phyloP scores from a whole-genome alignment of 2,329 filamentous ascomycete species.

The Aspergillus caelatus region DNA sequence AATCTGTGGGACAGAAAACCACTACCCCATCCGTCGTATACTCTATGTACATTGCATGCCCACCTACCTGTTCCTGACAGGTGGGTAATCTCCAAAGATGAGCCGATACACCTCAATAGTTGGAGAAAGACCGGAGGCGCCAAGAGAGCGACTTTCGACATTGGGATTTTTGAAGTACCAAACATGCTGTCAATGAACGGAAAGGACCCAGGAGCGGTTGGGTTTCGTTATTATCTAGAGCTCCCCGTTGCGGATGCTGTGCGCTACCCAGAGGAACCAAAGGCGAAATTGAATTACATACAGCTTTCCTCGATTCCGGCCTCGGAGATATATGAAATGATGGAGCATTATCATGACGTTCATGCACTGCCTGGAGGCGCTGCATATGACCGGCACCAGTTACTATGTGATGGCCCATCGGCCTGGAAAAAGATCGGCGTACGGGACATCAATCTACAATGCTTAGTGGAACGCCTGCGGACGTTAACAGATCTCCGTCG shows the following conservation, averaged over 20 bases:
- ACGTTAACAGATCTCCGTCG: conserved; percentile 37
- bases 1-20: conserved; percentile 44
- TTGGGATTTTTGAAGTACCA: conserved; percentile 51
- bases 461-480: conserved; percentile 39
- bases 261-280: conserved; percentile 27
- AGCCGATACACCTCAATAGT: conserved; percentile 27
- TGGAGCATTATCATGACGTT: conserved; percentile 37
- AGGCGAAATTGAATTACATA: conserved; percentile 21
- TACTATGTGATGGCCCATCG: conserved; percentile 41
- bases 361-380: conserved; percentile 33
- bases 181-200: conserved; percentile 53
- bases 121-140: conserved; percentile 28
- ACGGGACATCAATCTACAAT: conserved; percentile 38
- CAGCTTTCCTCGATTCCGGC: conserved; percentile 30
- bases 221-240: conserved; percentile 52
- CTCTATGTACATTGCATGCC: conserved; percentile 46
- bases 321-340: conserved; percentile 36
- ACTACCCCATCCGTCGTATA: conserved; percentile 46
- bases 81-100: conserved; percentile 32
- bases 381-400: conserved; percentile 37
- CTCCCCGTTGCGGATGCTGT: conserved; percentile 44
- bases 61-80: conserved; percentile 47
- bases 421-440: conserved; percentile 48
- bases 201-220: conserved; percentile 50
- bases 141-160: conserved; percentile 45